These are phyloP conservation scores for Microdochium trichocladiopsis DNA, from an alignment of 2,329 filamentous ascomycete species.

Conservation along the genomic window DNA sequence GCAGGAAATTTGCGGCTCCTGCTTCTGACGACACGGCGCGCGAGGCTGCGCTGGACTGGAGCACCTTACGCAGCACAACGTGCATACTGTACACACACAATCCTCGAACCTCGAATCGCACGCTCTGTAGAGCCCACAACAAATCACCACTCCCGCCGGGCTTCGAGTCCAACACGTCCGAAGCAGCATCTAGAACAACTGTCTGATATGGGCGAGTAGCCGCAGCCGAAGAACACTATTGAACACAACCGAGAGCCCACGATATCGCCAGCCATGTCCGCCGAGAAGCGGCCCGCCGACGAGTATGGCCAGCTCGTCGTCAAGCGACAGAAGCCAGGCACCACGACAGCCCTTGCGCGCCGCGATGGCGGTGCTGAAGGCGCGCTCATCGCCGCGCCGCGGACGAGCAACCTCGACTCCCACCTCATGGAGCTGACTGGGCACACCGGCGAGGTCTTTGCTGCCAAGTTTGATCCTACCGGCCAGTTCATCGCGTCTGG, in stretches of 20 bases:
- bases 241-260: no score
- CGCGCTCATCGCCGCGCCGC: conserved; percentile 37
- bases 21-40: not conserved
- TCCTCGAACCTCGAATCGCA: no score
- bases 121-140: no score
- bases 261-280: conserved; percentile 56
- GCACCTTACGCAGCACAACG: no score
- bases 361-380: conserved; percentile 47
- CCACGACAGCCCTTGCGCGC: conserved; percentile 39
- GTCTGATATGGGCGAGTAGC: no score
- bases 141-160: no score
- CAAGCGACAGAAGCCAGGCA: conserved; percentile 74
- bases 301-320: conserved; percentile 75
- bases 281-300: conserved; percentile 87
- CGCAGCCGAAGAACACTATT: no score
- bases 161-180: no score
- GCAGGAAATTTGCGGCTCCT: not conserved
- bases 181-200: no score
- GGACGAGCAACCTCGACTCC: conserved; percentile 78
- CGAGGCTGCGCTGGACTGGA: not conserved
- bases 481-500: conserved; percentile 88
- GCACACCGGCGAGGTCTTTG: conserved; percentile 79
- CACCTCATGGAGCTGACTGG: conserved; percentile 92
- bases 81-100: no score
- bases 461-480: conserved; percentile 81